These are phyloP conservation scores for Globisporangium apiculatum DNA, from an alignment of 352 stramenopile genomes.

Conservation along the genomic window DNA sequence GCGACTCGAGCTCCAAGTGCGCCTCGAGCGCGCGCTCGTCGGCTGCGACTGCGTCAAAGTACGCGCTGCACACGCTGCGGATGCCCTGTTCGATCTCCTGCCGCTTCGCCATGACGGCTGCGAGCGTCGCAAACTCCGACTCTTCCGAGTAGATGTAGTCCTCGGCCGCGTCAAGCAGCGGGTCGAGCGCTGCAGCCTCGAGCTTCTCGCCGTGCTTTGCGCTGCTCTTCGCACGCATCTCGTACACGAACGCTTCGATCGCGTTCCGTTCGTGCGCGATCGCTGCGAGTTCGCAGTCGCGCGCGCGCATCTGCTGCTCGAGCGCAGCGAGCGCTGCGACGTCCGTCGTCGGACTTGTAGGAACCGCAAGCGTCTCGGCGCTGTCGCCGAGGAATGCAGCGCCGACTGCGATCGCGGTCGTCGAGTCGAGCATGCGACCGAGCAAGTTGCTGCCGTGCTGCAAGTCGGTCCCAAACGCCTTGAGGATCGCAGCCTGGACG, in stretches of 20 bases:
- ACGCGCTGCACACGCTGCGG: slow-evolving; percentile 36
- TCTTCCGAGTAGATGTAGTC: slow-evolving; percentile 92
- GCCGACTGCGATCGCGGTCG: slow-evolving; percentile 72
- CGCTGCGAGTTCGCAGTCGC: slow-evolving; percentile 56
- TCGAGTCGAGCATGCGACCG: slow-evolving; percentile 86
- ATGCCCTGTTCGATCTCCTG: slow-evolving; percentile 53
- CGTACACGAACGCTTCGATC: slow-evolving; percentile 88
- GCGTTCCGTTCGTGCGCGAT: slow-evolving; percentile 85
- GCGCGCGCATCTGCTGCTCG: slow-evolving; percentile 66
- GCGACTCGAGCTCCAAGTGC: slow-evolving; percentile 69
- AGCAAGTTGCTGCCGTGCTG: slow-evolving; percentile 34
- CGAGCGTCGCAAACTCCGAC: slow-evolving; percentile 61
- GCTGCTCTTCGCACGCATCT: slow-evolving; percentile 78
- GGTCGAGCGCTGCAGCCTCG: slow-evolving; percentile 43
- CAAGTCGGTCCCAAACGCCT: slow-evolving; percentile 40
- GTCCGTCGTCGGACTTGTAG: slow-evolving; percentile 19
- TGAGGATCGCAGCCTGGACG: slow-evolving; percentile 69
- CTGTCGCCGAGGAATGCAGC: slow-evolving; percentile 42
- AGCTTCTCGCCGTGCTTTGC: slow-evolving; percentile 74
- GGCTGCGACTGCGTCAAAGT: slow-evolving; percentile 61
- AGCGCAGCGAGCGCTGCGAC: slow-evolving; percentile 33
- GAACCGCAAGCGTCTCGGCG: slow-evolving; percentile 9
- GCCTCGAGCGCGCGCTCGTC: slow-evolving; percentile 62
- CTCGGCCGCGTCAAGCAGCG: slow-evolving; percentile 75
- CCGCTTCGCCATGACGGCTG: slow-evolving; percentile 39